Conservation (phyloP, 331 rosid genomes). For the Arachis monticola region DNA sequence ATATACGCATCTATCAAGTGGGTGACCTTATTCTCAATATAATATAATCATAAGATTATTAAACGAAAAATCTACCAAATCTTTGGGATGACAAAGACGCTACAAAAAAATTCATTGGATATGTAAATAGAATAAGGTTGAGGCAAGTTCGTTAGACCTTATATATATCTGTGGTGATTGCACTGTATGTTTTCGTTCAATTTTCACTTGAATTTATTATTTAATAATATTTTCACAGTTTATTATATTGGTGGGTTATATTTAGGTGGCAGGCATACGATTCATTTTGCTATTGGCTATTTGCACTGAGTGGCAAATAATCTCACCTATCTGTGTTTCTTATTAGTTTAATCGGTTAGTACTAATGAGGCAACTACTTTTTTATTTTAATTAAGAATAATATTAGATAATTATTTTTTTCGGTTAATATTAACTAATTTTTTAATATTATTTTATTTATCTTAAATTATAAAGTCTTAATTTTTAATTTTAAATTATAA, state of each 20-base stretch:
- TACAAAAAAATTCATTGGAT: too few species aligned
- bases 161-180: not conserved
- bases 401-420: too few species aligned
- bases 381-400: too few species aligned
- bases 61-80: constrained; percentile 18
- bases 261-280: constrained; percentile 12
- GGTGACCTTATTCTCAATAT: constrained; percentile 27
- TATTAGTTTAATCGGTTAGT: not conserved
- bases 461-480: too few species aligned
- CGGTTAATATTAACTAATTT: not conserved
- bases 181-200: not conserved
- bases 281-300: not conserved
- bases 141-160: not conserved
- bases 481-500: too few species aligned
- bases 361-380: too few species aligned
- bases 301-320: not conserved
- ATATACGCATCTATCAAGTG: constrained; percentile 2
- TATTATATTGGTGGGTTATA: not conserved
- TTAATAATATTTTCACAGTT: not conserved
- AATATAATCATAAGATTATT: not conserved
- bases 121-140: not conserved
- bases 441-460: too few species aligned
- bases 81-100: not conserved
- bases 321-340: not conserved
- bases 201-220: not conserved